A percentile compares a stretch with the other conserved stretches of the same genome.
Conservation (phyloP, 768 basidiomycete genomes). For the Trametes coccinea region DNA sequence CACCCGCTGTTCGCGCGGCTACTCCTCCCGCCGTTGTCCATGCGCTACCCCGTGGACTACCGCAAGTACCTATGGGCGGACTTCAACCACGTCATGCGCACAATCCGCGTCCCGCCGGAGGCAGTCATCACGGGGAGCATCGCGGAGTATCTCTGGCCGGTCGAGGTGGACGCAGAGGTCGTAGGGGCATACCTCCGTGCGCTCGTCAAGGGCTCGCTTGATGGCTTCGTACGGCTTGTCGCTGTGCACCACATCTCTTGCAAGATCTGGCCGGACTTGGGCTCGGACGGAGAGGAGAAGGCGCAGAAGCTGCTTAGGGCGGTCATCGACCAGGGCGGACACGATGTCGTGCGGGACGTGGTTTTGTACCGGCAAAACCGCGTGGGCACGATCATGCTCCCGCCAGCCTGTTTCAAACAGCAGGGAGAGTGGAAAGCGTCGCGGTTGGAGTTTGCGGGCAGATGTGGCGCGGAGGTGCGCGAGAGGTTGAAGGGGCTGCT, state of each 20-base stretch:
- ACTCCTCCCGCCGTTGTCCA: slow-evolving; percentile 73
- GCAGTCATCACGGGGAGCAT: slow-evolving; percentile 55
- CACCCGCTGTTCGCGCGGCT: slow-evolving; percentile 74
- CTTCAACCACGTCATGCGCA: slow-evolving; percentile 63
- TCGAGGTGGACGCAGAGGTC: slow-evolving; percentile 62
- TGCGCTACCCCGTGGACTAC: slow-evolving; percentile 80
- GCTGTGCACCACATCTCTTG: slow-evolving; percentile 80
- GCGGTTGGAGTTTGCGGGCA: slow-evolving; percentile 28
- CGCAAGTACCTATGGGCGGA: slow-evolving; percentile 85
- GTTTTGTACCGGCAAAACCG: slow-evolving; percentile 55
- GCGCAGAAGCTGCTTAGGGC: slow-evolving; percentile 49
- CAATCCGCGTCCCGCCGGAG: slow-evolving; percentile 51
- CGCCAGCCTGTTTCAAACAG: slow-evolving; percentile 53
- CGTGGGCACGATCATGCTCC: slow-evolving; percentile 39
- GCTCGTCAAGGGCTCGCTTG: slow-evolving; percentile 41
- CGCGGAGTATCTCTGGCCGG: slow-evolving; percentile 68
- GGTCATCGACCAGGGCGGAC: slow-evolving; percentile 51
- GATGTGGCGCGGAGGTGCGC: slow-evolving; percentile 22
- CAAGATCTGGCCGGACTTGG: slow-evolving; percentile 71
- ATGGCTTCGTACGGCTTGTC: slow-evolving; percentile 64
- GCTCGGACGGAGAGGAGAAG: slow-evolving; percentile 33
- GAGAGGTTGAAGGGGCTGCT: slow-evolving; percentile 28
- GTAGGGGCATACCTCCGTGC: slow-evolving; percentile 64
- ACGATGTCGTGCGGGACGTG: slow-evolving; percentile 51
- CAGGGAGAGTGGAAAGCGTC: slow-evolving; percentile 14